Conservation (phyloP, 441 rosid genomes). For the Pelargonium myrrhifolium region DNA sequence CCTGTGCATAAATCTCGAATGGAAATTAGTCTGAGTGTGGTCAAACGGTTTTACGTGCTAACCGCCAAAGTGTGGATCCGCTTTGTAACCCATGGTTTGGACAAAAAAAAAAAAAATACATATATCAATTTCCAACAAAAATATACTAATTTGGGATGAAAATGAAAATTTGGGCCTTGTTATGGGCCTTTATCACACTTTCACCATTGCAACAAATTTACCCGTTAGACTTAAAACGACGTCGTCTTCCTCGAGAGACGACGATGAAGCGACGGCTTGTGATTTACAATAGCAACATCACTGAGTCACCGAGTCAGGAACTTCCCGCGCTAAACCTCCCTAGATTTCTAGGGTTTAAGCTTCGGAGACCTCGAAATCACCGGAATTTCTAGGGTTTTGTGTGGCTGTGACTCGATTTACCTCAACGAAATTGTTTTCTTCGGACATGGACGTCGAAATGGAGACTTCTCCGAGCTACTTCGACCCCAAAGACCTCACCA, state of each 20-base stretch:
- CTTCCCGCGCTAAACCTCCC: slow-evolving; percentile 6
- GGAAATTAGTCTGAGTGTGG: too few relatives aligned
- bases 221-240: too few relatives aligned
- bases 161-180: too few relatives aligned
- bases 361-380: background rate
- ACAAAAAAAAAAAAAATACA: too few relatives aligned
- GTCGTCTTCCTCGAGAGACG: background rate
- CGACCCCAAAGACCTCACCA: slow-evolving; percentile 61
- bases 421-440: background rate
- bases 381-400: background rate
- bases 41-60: too few relatives aligned
- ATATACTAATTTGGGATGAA: too few relatives aligned
- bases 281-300: background rate
- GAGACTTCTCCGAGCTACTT: slow-evolving; percentile 56
- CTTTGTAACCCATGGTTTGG: too few relatives aligned
- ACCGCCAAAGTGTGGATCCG: too few relatives aligned
- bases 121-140: too few relatives aligned
- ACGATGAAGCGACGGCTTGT: background rate
- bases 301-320: background rate
- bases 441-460: slow-evolving; percentile 47
- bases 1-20: too few relatives aligned
- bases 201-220: too few relatives aligned
- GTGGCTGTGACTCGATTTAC: background rate
- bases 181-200: too few relatives aligned
- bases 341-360: background rate